Base-by-base conservation (phyloP, 1,284 basidiomycete genomes). In the Xanthoconium separans region DNA sequence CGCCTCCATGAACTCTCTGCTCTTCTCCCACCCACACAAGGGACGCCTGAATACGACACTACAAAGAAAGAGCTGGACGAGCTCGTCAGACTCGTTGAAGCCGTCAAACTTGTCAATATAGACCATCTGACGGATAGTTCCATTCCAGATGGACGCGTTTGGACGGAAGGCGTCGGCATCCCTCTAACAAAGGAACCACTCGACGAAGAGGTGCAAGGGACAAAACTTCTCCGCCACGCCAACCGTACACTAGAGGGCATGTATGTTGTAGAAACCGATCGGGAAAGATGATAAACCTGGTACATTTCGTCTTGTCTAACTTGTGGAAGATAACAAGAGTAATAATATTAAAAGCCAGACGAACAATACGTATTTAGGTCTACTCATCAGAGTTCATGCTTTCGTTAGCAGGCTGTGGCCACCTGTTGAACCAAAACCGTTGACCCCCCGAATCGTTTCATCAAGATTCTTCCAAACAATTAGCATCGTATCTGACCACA, bases 381-480 rank as follows among this genome's bases (percentile, higher is more conserved):
- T 18, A 12, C 37, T 27, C 12, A 20, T 18, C 6, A 22, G 15
- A 10, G 39, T 33, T 24, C 47, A 58, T 12, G 50, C 27, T 20
- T 31, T 54, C 13, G 11, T 74, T 40, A 88, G 70, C 11, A 72
- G 68, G 8, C 58, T 73, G 65, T 90, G 87, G 11, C 89, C 89
- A n/a, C 95, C 96, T 2, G 95, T 98, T 2, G 95, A 98, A 0
- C 95, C 96, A 62, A 97, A 98, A 0, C 95, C 96, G 41, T 86
- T 88, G n/a, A 77, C 78, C 12, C 95, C 96, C 30, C 96, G 85
- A 18, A 82, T 66, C 0, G 96, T 98, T 56, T 87, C 85, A 49
- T 92, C 88, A 9, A 98, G 83, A 59, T 85, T 80, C 91, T 95
- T 63, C 37, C 47, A 42, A 45, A 41, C 13, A 58, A 29, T 56